Base-by-base conservation (phyloP, 2,329 filamentous ascomycete genomes). In the Scopulariopsis brevicaulis region DNA sequence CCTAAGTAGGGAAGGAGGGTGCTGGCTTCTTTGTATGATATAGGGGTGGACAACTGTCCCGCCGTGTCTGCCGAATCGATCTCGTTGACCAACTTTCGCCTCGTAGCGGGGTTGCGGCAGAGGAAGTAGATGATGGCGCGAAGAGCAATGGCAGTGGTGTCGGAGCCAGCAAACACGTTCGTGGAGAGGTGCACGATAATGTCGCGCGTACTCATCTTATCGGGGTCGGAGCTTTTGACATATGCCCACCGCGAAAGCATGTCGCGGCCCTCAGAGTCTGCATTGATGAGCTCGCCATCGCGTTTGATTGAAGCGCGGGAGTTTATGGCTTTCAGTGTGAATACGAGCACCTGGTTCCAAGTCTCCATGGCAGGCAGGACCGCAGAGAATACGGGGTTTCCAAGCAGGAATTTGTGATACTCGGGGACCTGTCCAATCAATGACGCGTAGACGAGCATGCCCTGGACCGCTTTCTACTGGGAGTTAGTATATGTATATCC, bases 81-180 rank as follows among this genome's bases (percentile, higher is more conserved):
- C 40, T 63, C 59, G 4, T 46, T 50, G 15, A 59, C 35, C 5
- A 61, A 55, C 14, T 67, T 65, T 59, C 63, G 67, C 28, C 62
- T 62, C 11, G 62, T 61, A 0, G 56, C 54, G 2, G 68, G 68
- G 58, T 70, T 64, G 24, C 69, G 68, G 50, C 75, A 64, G 24
- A 71, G 63, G 58, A 70, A 67, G 63, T 73, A 75, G 7, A 77
- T 62, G n/a, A 69, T 62, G 14, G 71, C 66, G 10, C 67, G 65
- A 28, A 74, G 65, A 3, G 65, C 65, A 18, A 69, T 64, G 2
- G 71, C 67, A 1, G 69, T 73, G 0, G 71, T 73, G 53, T 73
- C 70, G 1, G 66, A 66, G 18, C 69, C 70, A 3, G 70, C 71
- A 37, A 71, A 59, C 18, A 73, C 20, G 58, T 62, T 73, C 32